Base-by-base conservation (phyloP, 2,329 filamentous ascomycete genomes). In the Blumeria graminis region DNA sequence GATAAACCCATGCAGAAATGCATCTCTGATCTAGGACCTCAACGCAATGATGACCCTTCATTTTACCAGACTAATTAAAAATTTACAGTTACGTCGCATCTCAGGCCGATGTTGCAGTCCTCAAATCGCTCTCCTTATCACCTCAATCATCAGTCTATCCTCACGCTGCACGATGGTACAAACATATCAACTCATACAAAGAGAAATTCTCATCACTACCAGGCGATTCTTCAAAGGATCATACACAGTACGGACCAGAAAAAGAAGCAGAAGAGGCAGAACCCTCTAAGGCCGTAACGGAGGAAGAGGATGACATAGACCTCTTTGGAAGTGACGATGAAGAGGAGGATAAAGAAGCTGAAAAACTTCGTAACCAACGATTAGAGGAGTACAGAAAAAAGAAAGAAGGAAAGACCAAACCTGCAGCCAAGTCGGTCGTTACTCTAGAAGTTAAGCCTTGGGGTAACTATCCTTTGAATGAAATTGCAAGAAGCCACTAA, bases 361-460 rank as follows among this genome's bases (percentile, higher is more conserved):
- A 76, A 68, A 80, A 77, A 66, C 71, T 94, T 71, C 86, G 86
- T 68, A 87, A 93, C 71, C 84, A 88, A 76, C 84, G 88, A 69
- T 77, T 98, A 64, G 88, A 80, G 60, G 90, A 90, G 71, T 95
- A 95, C 81, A 83, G 79, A 71, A 85, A 87, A 77, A 96, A 96
- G 86, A 95, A 95, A 84, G 87, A 84, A 64, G 78, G 77, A 71
- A 94, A 94, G 81, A 74, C 76, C 63, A 95, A 96, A 86, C 77
- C 81, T 64, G 82, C 82, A 61, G 92, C 92, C 70, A 98, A 98
- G 81, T 96, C 90, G 59, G 76, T 96, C 61, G 88, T 96, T 67
- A 96, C 88, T 63, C 67, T 98, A 64, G 90, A 96, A 67, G 85
- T 98, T 64, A 98, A 98, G 81, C 92, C 92, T 68, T 96, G 92